These are phyloP conservation scores for Metarhizium brunneum DNA, from an alignment of 2,329 filamentous ascomycete genomes.

Conservation along the genomic window DNA sequence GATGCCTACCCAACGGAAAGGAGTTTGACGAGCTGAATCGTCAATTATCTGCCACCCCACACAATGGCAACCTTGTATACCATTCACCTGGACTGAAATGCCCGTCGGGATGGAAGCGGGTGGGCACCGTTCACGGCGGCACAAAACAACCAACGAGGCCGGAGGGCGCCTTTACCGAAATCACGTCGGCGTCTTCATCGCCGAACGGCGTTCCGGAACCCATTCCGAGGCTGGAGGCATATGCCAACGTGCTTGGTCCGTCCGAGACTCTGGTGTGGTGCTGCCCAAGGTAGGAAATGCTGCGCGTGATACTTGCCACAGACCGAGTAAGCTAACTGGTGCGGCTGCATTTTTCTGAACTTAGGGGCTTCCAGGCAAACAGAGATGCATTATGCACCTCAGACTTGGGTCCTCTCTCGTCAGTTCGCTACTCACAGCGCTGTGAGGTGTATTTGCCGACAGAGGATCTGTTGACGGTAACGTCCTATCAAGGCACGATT, in stretches of 20 bases:
- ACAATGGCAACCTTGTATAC: constrained; percentile 9
- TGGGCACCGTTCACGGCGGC: constrained; percentile 8
- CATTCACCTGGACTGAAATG: constrained; percentile 16
- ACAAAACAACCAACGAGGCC: not conserved
- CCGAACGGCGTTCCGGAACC: not conserved
- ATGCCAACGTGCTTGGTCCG: constrained; percentile 5
- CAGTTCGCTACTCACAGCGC: not conserved
- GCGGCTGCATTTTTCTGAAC: not conserved
- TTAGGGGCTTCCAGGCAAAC: constrained; percentile 9
- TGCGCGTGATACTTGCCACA: not conserved
- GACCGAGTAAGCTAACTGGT: not conserved
- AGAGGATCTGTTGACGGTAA: not conserved
- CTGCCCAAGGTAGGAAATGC: constrained; percentile 12
- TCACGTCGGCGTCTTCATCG: not conserved
- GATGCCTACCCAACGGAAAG: constrained; percentile 15
- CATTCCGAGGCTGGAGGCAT: not conserved
- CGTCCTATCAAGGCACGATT: not conserved
- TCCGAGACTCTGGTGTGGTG: constrained; percentile 14
- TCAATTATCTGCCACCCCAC: not conserved
- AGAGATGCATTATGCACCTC: constrained; percentile 7
- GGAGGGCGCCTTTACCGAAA: constrained; percentile 9
- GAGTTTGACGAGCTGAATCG: constrained; percentile 6
- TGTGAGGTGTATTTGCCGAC: not conserved
- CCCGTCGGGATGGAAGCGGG: constrained; percentile 16
- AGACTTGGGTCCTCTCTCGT: constrained; percentile 1